Evolutionary conservation across 2,329 filamentous ascomycete genomes (phyloP).

Genomic region (Fusarium succisae): DNA sequence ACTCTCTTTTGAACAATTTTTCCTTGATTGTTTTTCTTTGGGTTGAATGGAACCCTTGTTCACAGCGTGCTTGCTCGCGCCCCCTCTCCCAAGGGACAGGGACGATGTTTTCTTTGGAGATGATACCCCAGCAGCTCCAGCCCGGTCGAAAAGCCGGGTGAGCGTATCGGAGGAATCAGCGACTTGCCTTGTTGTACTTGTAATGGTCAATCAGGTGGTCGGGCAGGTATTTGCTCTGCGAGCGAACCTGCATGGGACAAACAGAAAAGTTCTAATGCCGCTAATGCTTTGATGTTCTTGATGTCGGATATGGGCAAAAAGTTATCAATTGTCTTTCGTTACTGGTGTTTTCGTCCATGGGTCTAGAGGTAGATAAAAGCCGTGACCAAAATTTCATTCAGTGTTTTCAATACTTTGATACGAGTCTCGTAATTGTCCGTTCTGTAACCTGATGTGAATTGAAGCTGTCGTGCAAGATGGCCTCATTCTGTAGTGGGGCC

Average conservation of each 20-base stretch:
- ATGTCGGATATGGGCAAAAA: slow-evolving; percentile 34
- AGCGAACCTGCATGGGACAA: slow-evolving; percentile 15
- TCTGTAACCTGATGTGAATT: not conserved
- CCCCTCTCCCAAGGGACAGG: slow-evolving; percentile 23
- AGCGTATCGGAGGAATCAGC: slow-evolving; percentile 35
- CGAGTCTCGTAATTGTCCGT: no score
- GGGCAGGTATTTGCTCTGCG: slow-evolving; percentile 28
- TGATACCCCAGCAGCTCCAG: slow-evolving; percentile 32
- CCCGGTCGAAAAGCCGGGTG: slow-evolving; percentile 35
- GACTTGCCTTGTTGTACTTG: not conserved
- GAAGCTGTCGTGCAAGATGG: not conserved
- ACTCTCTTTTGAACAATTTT: slow-evolving; percentile 30
- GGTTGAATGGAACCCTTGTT: slow-evolving; percentile 33
- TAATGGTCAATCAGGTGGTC: not conserved
- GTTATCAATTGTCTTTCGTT: slow-evolving; percentile 34
- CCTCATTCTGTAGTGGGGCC: not conserved
- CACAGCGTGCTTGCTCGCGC: slow-evolving; percentile 28
- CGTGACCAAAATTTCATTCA: slow-evolving; percentile 31
- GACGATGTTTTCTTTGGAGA: slow-evolving; percentile 36
- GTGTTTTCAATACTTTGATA: not conserved
- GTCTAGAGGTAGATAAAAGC: slow-evolving; percentile 43
- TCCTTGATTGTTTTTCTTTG: slow-evolving; percentile 24
- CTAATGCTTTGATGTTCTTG: slow-evolving; percentile 39
- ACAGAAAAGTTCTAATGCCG: slow-evolving; percentile 30
- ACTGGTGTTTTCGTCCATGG: slow-evolving; percentile 33